Conservation (phyloP, 2,329 filamentous ascomycete species). For the Aspergillus unguis region DNA sequence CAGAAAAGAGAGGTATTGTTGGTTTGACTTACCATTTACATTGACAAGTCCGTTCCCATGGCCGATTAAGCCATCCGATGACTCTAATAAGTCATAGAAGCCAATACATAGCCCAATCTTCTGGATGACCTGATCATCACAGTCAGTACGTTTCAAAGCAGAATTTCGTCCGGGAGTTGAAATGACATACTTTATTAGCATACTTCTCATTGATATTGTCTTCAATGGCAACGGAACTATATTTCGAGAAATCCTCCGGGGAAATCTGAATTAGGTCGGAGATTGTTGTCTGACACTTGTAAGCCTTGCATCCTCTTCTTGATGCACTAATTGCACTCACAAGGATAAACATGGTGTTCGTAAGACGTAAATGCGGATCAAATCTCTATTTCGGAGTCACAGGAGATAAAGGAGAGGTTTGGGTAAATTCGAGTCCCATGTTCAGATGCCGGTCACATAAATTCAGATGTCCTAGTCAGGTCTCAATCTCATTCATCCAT, state of each 20-base stretch:
- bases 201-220: conserved; percentile 98
- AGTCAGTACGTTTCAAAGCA: conserved; percentile 1
- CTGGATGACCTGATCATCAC: conserved; percentile 65
- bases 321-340: conserved; percentile 32
- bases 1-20: not conserved
- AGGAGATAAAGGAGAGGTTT: conserved; percentile 4
- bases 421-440: conserved; percentile 16
- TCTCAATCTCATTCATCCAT: not conserved
- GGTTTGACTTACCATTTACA: conserved; percentile 67
- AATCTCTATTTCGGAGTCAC: conserved; percentile 14
- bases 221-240: conserved; percentile 78
- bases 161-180: too few species aligned
- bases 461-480: conserved; percentile 1
- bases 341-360: conserved; percentile 48
- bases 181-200: conserved; percentile 69
- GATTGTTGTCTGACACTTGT: conserved; percentile 70
- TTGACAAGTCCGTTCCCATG: conserved; percentile 90
- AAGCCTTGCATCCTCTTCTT: conserved; percentile 1
- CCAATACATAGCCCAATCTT: conserved; percentile 92
- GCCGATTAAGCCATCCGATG: conserved; percentile 89
- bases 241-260: conserved; percentile 81
- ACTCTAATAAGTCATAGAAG: conserved; percentile 83
- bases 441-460: conserved; percentile 10
- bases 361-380: not conserved
- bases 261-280: conserved; percentile 91